phyloP scores from a whole-genome alignment of 371 early-diverging fungal genomes.

The Syncephalis plumigaleata region DNA sequence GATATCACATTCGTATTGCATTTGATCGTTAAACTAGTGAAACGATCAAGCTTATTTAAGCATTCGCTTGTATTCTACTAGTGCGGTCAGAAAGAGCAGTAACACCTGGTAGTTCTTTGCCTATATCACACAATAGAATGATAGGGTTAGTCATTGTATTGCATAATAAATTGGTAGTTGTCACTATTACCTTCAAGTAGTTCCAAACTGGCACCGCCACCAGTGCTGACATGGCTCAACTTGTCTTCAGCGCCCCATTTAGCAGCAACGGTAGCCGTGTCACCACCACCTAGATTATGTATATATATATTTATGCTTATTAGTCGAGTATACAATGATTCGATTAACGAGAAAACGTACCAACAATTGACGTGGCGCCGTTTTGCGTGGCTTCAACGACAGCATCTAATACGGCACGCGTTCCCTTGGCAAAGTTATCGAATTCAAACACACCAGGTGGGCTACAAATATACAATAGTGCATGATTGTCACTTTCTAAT shows the following conservation, averaged over 20 bases:
- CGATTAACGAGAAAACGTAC: conserved; percentile 4
- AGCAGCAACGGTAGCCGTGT: conserved; percentile 94
- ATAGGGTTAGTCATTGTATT: conserved; percentile 1
- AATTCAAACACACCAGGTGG: conserved; percentile 98
- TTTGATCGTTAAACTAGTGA: no score
- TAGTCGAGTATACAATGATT: background rate
- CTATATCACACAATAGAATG: conserved; percentile 3
- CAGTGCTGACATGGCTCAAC: conserved; percentile 93
- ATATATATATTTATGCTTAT: background rate
- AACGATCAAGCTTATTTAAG: no score
- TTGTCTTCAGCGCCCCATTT: conserved; percentile 69
- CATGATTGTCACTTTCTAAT: no score
- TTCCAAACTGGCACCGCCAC: conserved; percentile 95
- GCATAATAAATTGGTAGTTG: conserved; percentile 4
- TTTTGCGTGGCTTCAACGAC: conserved; percentile 67
- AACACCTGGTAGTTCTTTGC: conserved; percentile 77
- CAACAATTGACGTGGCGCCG: conserved; percentile 48
- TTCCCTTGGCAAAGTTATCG: conserved; percentile 80
- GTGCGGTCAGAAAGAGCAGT: conserved; percentile 45
- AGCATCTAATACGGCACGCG: conserved; percentile 69
- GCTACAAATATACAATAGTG: conserved; percentile 3
- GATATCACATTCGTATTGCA: no score
- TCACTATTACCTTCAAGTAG: conserved; percentile 81
- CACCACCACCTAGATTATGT: conserved; percentile 79
- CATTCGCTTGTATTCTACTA: no score